Evolutionary conservation across 768 basidiomycete species (phyloP).

Genomic region (Agaricus subrufescens): DNA sequence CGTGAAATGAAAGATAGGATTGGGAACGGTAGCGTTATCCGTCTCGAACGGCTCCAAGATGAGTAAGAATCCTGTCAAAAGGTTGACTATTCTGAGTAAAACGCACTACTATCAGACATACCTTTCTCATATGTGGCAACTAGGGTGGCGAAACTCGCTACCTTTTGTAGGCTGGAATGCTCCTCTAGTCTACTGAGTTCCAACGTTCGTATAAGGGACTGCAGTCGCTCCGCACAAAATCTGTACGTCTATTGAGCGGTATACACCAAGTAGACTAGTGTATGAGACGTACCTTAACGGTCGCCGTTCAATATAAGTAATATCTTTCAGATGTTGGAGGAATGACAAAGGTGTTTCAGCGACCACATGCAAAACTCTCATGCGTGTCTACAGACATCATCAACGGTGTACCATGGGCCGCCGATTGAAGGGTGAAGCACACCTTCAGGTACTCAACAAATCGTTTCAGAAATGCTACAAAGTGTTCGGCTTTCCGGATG

Average conservation of each 20-base stretch:
- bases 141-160: slow-evolving; percentile 92
- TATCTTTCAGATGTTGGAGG: slow-evolving; percentile 96
- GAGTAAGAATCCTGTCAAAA: slow-evolving; percentile 76
- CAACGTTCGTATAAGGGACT: slow-evolving; percentile 89
- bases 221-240: slow-evolving; percentile 94
- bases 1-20: slow-evolving; percentile 98
- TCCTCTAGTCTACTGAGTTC: slow-evolving; percentile 90
- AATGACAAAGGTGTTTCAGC: slow-evolving; percentile 98
- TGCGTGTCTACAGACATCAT: slow-evolving; percentile 66
- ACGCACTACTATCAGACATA: slow-evolving; percentile 19
- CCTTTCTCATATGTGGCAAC: slow-evolving; percentile 99
- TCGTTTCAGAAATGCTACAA: slow-evolving; percentile 95
- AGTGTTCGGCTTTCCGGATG: slow-evolving; percentile 98
- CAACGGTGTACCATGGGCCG: background rate
- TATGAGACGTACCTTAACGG: slow-evolving; percentile 69
- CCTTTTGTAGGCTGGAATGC: slow-evolving; percentile 87
- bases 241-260: slow-evolving; percentile 32
- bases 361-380: slow-evolving; percentile 99
- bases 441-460: slow-evolving; percentile 99
- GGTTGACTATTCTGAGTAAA: slow-evolving; percentile 5
- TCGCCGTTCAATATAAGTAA: slow-evolving; percentile 94
- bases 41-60: slow-evolving; percentile 99
- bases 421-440: background rate
- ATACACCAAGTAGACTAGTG: background rate
- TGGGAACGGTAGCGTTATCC: slow-evolving; percentile 96